phyloP scores from a whole-genome alignment of 495 filamentous ascomycete genomes.

The Bathelium albidoporum region DNA sequence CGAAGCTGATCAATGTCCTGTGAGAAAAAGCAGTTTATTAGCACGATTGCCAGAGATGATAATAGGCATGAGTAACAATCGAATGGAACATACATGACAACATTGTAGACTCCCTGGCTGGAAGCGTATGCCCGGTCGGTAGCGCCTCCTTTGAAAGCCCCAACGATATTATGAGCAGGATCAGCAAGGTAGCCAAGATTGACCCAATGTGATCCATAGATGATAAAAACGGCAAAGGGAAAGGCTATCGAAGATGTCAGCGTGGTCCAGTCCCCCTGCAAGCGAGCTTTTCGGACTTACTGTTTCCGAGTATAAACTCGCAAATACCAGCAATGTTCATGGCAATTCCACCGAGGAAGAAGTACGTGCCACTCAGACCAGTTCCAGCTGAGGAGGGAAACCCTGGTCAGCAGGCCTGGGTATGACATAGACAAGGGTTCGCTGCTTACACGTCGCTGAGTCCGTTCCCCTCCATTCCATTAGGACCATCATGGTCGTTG shows the following conservation, averaged over 20 bases:
- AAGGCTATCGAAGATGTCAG: slow-evolving; percentile 9
- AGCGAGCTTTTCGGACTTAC: neutral
- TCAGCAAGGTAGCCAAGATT: slow-evolving; percentile 17
- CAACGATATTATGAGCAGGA: slow-evolving; percentile 14
- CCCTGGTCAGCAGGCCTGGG: neutral
- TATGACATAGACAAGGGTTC: too few species aligned
- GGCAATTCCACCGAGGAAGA: slow-evolving; percentile 20
- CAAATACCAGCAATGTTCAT: slow-evolving; percentile 20
- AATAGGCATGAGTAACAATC: too few species aligned
- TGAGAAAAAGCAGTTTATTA: neutral
- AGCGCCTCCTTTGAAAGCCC: slow-evolving; percentile 13
- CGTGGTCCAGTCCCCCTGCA: neutral
- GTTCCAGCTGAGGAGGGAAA: neutral
- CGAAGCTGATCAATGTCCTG: slow-evolving; percentile 18
- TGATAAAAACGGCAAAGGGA: slow-evolving; percentile 22
- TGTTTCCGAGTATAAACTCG: slow-evolving; percentile 23
- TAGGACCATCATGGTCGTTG: slow-evolving; percentile 17
- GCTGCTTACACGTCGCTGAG: slow-evolving; percentile 10
- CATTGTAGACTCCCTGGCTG: slow-evolving; percentile 19
- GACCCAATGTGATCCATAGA: slow-evolving; percentile 20
- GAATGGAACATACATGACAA: slow-evolving; percentile 13
- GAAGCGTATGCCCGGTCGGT: slow-evolving; percentile 10
- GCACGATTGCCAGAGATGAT: neutral
- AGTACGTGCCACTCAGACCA: slow-evolving; percentile 18
- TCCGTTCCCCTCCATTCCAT: slow-evolving; percentile 13